A percentile compares a stretch with the other conserved stretches of the same genome.
Conservation (phyloP, 2,329 filamentous ascomycete species). For the Ophiostoma angusticollis region DNA sequence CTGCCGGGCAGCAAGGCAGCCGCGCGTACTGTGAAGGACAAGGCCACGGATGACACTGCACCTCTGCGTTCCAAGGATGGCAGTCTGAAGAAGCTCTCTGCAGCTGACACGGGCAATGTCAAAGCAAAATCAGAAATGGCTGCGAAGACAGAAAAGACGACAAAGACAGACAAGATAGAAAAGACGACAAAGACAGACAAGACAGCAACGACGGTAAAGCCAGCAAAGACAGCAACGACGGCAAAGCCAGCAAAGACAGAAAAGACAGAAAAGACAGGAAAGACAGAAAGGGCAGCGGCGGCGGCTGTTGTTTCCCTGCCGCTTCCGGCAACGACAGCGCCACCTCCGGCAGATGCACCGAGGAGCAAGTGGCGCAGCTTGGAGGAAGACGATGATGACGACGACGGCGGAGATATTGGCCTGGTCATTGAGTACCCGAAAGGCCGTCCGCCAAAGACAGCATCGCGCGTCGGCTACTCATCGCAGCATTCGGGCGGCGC, state of each 20-base stretch:
- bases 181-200: too few species aligned
- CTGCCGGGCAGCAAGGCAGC: not conserved
- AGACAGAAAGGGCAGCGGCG: not conserved
- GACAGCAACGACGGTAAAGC: conserved; percentile 1
- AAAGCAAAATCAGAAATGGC: too few species aligned
- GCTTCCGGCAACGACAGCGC: conserved; percentile 10
- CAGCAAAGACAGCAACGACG: not conserved
- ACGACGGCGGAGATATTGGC: conserved; percentile 43
- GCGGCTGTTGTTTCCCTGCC: conserved; percentile 15
- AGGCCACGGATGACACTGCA: too few species aligned
- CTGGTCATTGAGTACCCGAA: conserved; percentile 49
- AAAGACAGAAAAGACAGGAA: conserved; percentile 10
- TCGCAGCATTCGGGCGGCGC: not conserved
- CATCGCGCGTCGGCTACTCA: not conserved
- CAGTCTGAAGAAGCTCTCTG: too few species aligned
- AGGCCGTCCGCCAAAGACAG: conserved; percentile 25
- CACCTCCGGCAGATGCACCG: conserved; percentile 13
- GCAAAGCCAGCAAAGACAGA: conserved; percentile 8
- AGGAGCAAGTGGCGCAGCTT: conserved; percentile 22
- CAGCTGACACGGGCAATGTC: too few species aligned
- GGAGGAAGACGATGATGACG: conserved; percentile 37
- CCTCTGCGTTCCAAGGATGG: conserved; percentile 1
- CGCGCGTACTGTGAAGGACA: conserved; percentile 6
- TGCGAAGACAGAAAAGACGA: too few species aligned
- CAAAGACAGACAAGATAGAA: too few species aligned